Base-by-base conservation (phyloP, 805 yeast species). In the Nakazawaea ishiwadae region DNA sequence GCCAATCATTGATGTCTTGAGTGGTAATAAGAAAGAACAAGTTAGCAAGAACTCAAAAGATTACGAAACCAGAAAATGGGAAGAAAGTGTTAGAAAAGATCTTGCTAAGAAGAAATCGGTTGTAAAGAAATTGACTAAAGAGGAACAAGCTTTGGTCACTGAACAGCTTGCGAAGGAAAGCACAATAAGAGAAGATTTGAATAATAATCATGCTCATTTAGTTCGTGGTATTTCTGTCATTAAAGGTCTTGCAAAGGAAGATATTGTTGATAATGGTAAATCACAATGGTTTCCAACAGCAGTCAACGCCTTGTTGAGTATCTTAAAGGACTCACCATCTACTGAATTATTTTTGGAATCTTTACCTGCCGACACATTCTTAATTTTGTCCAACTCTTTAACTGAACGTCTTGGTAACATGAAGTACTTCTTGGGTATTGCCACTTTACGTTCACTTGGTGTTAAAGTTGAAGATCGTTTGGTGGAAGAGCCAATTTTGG, bases 21-120 rank as follows among this genome's bases (percentile, higher is more conserved):
- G 71, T 28, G 51, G 56, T 10, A 54, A 63, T 41, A 73, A 63
- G 42, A 73, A 68, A 53, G 66, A 63, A 4, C 77, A 78, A 11
- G 77, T 77, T 54, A 28, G 32, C 27, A 86, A 84, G 56, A 86
- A 86, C 56, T 66, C 86, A 1, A 89, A 81, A 55, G 96, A 89
- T 53, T 87, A 87, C 52, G 95, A 84, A 52, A 84, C 90, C 2
- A 65, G 75, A 45, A 79, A 86, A 58, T 91, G 98, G 98, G 99
- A 93, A 56, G 89, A 82, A 50, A 75, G 75, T 39, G 73, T 93
- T 24, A 77, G 91, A 52, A 78, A 79, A 48, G 91, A 88, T 53
- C 68, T 89, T 28, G 80, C 83, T 1, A 69, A 70, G 40, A 79
- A 79, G 56, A 70, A 73, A 47, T 44, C 39, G 2, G 24, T 23